Conservation (phyloP, 306 rosid genomes). For the Hippophae gyantsensis region DNA sequence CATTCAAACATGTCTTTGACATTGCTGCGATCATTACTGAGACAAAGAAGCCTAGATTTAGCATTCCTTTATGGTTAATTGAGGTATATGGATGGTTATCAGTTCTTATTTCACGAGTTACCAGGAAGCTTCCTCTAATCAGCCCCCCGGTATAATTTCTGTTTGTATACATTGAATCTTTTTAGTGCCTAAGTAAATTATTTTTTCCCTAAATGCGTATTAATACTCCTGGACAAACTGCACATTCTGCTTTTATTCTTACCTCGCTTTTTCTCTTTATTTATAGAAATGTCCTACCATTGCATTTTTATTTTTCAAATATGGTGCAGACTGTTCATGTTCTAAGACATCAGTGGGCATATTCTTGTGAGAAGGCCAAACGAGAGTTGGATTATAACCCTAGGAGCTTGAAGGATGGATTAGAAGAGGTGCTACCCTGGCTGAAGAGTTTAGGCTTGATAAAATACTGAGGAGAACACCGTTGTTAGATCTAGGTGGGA, state of each 20-base stretch:
- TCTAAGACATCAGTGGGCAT: slow-evolving; percentile 72
- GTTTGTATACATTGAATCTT: neutral
- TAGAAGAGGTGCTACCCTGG: slow-evolving; percentile 68
- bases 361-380: slow-evolving; percentile 50
- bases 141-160: slow-evolving; percentile 73
- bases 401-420: slow-evolving; percentile 69
- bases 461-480: slow-evolving; percentile 25
- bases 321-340: slow-evolving; percentile 58
- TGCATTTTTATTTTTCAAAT: slow-evolving; percentile 8
- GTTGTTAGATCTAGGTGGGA: neutral
- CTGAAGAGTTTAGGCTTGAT: slow-evolving; percentile 54
- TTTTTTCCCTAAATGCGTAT: too few species aligned
- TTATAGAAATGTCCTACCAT: too few species aligned
- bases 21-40: slow-evolving; percentile 54
- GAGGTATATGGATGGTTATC: slow-evolving; percentile 64
- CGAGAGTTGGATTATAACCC: slow-evolving; percentile 45
- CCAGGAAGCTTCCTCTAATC: slow-evolving; percentile 69
- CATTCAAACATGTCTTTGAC: slow-evolving; percentile 65
- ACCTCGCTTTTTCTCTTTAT: too few species aligned
- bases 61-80: slow-evolving; percentile 63
- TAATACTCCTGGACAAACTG: too few species aligned
- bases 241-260: too few species aligned
- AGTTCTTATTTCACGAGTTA: slow-evolving; percentile 45
- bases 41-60: slow-evolving; percentile 47
- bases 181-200: neutral